These are phyloP conservation scores for Saccharomycopsis selenospora DNA, from an alignment of 805 yeast genomes.

Conservation along the genomic window DNA sequence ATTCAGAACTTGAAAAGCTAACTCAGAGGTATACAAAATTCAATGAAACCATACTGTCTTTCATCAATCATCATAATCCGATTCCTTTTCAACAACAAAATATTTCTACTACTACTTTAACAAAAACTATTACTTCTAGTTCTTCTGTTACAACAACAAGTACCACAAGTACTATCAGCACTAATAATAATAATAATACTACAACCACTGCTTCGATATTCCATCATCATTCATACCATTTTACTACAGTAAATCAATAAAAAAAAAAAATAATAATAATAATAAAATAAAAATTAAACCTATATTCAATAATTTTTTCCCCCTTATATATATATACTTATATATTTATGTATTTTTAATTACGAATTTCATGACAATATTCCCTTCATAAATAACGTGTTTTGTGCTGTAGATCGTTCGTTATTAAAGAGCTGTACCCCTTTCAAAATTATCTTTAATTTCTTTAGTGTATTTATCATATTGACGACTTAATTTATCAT, in stretches of 20 bases:
- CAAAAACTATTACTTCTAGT: neutral
- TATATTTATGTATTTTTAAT: too few relatives aligned
- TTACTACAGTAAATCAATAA: too few relatives aligned
- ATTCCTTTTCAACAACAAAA: neutral
- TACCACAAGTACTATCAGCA: neutral
- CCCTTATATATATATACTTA: too few relatives aligned
- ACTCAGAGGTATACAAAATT: constrained; percentile 15
- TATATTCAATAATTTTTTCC: too few relatives aligned
- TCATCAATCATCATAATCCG: neutral
- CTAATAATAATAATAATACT: too few relatives aligned
- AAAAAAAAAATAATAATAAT: too few relatives aligned
- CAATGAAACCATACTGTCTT: constrained; percentile 5
- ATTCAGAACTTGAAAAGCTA: constrained; percentile 9
- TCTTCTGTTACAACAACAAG: neutral
- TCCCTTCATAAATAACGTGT: too few relatives aligned
- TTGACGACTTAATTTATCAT: constrained; percentile 56
- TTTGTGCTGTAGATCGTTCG: too few relatives aligned
- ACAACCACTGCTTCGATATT: neutral
- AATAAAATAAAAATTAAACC: too few relatives aligned
- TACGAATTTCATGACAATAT: too few relatives aligned
- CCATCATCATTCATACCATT: too few relatives aligned
- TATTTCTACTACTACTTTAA: neutral
- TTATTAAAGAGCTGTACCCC: neutral
- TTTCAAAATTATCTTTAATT: neutral
- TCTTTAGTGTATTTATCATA: constrained; percentile 36